Evolutionary conservation across 345 rosid species (phyloP), one percentile per base, ranked within the genome.

Genomic region (Lepidium aucheri): DNA sequence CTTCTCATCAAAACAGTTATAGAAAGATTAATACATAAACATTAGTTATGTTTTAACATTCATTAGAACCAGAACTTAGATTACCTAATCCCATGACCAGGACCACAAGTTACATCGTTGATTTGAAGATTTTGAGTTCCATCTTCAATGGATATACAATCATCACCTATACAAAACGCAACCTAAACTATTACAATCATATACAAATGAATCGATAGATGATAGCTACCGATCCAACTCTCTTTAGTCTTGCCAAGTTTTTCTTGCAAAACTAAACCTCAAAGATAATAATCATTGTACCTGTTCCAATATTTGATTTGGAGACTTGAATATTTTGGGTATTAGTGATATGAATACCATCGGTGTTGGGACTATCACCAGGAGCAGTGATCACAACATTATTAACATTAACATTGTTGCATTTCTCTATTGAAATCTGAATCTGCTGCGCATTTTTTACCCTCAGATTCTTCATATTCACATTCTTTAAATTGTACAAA

Each of bases 261-360:
- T 46, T 47, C 4, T 13, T 47, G 46, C 14, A 33, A 24, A 24
- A 24, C 4, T 11, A 30, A 30, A 15, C 7, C 39, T 24, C 24
- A 42, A 81, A 80, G 77, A 39, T 88, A 85, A 7, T 79, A 80
- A 53, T 78, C 63, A 46, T 80, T 72, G 2, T 20, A 72, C 98
- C 98, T 56, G 98, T 87, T 64, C 85, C 85, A 13, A 89, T 81
- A 45, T 69, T 51, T 7, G 78, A 76, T 54, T 55, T 61, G 7
- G 79, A 63, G 43, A 93, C 72, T 14, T 22, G 71, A 55, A 89
- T 93, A 59, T 87, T 81, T 56, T 82, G 73, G 28, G 94, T 87
- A 6, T 56, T 22, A 1, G 91, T 76, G 58, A 89, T 69, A 60
- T 93, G 98, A 74, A 93, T 93, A 33, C 98, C 98, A 60, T 93